These are phyloP conservation scores for Phytopythium litorale DNA, from an alignment of 352 stramenopile genomes.

Conservation along the genomic window DNA sequence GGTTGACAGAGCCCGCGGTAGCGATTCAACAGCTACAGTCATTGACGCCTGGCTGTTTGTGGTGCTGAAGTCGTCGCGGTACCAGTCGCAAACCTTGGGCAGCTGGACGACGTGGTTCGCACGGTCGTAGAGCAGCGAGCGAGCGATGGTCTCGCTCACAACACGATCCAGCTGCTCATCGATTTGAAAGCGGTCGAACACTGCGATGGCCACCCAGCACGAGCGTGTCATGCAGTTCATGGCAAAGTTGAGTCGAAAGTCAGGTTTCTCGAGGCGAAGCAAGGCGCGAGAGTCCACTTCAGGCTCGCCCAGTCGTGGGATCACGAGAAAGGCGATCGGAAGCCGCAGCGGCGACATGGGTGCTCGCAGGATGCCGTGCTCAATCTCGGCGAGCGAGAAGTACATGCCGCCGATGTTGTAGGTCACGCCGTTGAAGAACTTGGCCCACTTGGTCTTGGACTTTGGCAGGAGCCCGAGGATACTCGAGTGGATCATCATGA, in stretches of 20 bases:
- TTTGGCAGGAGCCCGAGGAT: conserved; percentile 40
- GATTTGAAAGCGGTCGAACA: conserved; percentile 40
- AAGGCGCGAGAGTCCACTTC: conserved; percentile 19
- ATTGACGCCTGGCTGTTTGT: neutral
- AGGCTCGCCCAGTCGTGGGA: conserved; percentile 27
- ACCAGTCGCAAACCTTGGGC: conserved; percentile 61
- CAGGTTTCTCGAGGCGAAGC: conserved; percentile 21
- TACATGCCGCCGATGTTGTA: conserved; percentile 41
- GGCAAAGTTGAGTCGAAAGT: conserved; percentile 59
- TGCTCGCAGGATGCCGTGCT: conserved; percentile 46
- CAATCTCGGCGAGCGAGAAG: conserved; percentile 53
- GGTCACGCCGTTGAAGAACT: conserved; percentile 56
- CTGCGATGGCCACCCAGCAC: conserved; percentile 24
- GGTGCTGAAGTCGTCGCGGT: conserved; percentile 35
- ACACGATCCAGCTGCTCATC: conserved; percentile 43
- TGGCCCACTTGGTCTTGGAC: conserved; percentile 44
- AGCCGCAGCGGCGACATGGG: conserved; percentile 33
- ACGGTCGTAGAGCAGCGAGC: conserved; percentile 37
- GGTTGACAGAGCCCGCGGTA: neutral
- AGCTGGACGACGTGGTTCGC: conserved; percentile 40
- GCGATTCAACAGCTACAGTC: neutral
- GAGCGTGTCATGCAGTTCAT: conserved; percentile 62
- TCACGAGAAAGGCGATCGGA: conserved; percentile 39
- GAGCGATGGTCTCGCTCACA: conserved; percentile 24
- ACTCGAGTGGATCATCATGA: conserved; percentile 39